Evolutionary conservation across 1,139 yeast genomes (phyloP), one percentile per base, ranked within the genome.

Genomic region (Meyerozyma guilliermondii): DNA sequence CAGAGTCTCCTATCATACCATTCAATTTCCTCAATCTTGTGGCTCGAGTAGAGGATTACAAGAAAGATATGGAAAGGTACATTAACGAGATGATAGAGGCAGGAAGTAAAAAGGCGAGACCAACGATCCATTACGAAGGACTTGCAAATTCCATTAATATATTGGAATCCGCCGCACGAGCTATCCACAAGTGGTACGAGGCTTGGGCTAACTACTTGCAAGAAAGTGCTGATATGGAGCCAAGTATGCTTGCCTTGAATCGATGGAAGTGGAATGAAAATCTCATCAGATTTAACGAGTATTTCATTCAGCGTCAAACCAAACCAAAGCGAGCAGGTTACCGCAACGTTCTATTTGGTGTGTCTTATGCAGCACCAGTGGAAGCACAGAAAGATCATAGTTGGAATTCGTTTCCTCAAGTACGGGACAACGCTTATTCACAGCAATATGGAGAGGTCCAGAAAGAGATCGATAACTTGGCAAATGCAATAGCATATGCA

Each of bases 221-320:
- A 8, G 60, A 60, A 5, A 52, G 68, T 1, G 59, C 62, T 1
- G 80, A 76, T 1, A 56, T 76, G 7, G 95, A 87, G 55, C 91
- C 95, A 0, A 78, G 88, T 3, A 60, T 84, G 39, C 66, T 85
- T 44, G 76, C 91, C 0, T 75, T 81, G 46, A 81, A 78, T 51
- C 72, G 98, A 53, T 79, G 88, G 83, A 78, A 78, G 47, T 85
- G 95, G 88, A 91, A 91, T 62, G 74, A 80, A 26, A 78, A 80
- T 47, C 63, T 88, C 56, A 63, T 78, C 14, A 63, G 66, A 14
- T 71, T 87, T 44, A 86, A 82, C 50, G 66, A 70, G 20, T 70
- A 85, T 49, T 55, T 82, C 22, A 63, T 69, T 16, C 35, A 39
- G 16, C 39, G 39, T 9, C 40, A 44, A 3, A 18, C 31, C 5